Base-by-base conservation (phyloP, 805 yeast species). In the Vanderwaltozyma tropicalis region DNA sequence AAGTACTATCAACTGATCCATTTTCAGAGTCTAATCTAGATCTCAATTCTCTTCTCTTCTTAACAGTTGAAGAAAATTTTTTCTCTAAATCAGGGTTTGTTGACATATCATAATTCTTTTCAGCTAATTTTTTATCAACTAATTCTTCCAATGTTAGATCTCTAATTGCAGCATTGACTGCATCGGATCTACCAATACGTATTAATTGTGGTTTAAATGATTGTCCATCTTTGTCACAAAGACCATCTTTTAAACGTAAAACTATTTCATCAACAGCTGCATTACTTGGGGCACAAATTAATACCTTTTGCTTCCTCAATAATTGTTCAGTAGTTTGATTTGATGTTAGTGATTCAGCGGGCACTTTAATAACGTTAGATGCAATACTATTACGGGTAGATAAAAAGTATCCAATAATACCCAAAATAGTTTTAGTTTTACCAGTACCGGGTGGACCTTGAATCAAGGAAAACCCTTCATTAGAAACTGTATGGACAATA, bases 401-500 rank as follows among this genome's bases (percentile, higher is more conserved):
- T 31, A 83, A 57, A 42, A 78, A 75, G 39, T 86, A 76, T 0
- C 96, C 96, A 24, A 89, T 74, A 35, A 89, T 79, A 18, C 96
- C 96, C 32, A 92, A 58, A 62, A 94, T 92, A 0, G 99, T 92
- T 56, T 89, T 94, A 1, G 99, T 94, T 58, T 92, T 92, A 66
- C 99, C 99, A 0, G 97, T 89, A 60, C 99, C 99, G 0, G 99
- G 99, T 0, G 99, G 99, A 41, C 96, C 99, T 62, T 92, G 98
- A 57, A 92, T 88, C 37, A 92, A 67, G 0, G 94, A 79, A 53
- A 92, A 86, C 0, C 98, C 99, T 1, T 67, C 67, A 8, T 72
- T 66, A 18, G 67, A 57, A 22, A 77, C 74, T 0, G 95, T 72
- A 1, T 86, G 84, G 11, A 79, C 68, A 41, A 92, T 84, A 0